Evolutionary conservation across 2,329 filamentous ascomycete species (phyloP).

Genomic region (Geosmithia morbida): DNA sequence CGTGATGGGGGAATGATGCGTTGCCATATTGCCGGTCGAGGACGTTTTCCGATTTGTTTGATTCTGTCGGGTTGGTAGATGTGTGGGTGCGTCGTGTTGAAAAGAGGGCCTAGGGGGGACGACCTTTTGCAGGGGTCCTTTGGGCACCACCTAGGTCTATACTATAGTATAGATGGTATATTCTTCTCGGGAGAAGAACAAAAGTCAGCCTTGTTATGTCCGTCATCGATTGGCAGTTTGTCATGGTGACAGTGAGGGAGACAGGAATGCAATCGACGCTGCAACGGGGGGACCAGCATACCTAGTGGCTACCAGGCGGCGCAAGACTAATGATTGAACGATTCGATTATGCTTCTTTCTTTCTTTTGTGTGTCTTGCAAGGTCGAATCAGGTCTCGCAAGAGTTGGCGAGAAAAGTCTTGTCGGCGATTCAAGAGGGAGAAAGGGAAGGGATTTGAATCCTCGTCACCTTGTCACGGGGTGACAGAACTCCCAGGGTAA

Average conservation of each 20-base stretch:
- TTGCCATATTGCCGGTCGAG: not conserved
- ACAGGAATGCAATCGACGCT: not conserved
- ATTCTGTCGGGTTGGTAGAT: not conserved
- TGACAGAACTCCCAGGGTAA: too few relatives aligned
- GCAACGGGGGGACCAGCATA: not conserved
- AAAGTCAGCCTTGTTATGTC: not conserved
- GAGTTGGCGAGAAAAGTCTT: too few relatives aligned
- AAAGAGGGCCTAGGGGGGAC: constrained; percentile 2
- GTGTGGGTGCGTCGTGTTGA: not conserved
- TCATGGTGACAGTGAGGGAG: not conserved
- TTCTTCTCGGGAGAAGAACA: too few relatives aligned
- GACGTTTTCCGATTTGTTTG: not conserved
- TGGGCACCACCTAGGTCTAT: too few relatives aligned
- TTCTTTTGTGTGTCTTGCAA: not conserved
- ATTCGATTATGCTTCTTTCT: not conserved
- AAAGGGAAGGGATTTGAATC: too few relatives aligned
- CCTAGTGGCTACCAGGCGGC: not conserved
- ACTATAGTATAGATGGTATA: too few relatives aligned
- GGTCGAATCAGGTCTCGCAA: too few relatives aligned
- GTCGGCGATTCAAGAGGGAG: too few relatives aligned
- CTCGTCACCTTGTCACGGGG: too few relatives aligned
- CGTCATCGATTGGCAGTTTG: not conserved
- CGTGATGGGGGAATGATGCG: not conserved
- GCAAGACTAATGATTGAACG: not conserved
- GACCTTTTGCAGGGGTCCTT: not conserved